Evolutionary conservation across 495 filamentous ascomycete species (phyloP).

Genomic region (Geoglossum glabrum): DNA sequence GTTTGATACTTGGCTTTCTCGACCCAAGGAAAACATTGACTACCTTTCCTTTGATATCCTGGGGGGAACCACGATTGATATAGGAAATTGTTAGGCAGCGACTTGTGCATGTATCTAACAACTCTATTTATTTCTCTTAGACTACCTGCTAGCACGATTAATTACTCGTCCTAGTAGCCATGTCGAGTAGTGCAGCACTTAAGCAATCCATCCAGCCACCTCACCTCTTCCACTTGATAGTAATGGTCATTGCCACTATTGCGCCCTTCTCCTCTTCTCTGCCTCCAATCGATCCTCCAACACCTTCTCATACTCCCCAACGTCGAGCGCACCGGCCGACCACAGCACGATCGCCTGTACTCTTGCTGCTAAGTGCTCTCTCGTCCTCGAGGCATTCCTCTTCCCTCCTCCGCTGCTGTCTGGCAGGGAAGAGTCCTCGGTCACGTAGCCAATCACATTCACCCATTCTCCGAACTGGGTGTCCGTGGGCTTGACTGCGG

Average conservation of each 20-base stretch:
- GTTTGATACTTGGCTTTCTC: no score
- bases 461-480: constrained; percentile 69
- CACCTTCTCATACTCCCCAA: constrained; percentile 38
- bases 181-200: not conserved
- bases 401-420: not conserved
- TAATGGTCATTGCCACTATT: not conserved
- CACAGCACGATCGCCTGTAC: constrained; percentile 51
- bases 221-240: not conserved
- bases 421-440: constrained; percentile 10
- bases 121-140: no score
- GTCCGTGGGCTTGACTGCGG: constrained; percentile 39
- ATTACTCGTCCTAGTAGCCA: no score
- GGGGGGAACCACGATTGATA: no score
- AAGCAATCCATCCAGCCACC: not conserved
- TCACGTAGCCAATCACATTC: constrained; percentile 72
- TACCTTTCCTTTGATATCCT: no score
- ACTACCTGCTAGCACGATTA: no score
- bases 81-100: no score
- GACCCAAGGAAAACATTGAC: no score
- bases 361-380: constrained; percentile 10
- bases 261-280: not conserved
- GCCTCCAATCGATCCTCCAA: constrained; percentile 4
- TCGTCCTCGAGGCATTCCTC: constrained; percentile 2
- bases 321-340: constrained; percentile 38
- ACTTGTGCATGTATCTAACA: no score